These are phyloP conservation scores for Candida multigemmis DNA, from an alignment of 805 yeast species.

Conservation along the genomic window DNA sequence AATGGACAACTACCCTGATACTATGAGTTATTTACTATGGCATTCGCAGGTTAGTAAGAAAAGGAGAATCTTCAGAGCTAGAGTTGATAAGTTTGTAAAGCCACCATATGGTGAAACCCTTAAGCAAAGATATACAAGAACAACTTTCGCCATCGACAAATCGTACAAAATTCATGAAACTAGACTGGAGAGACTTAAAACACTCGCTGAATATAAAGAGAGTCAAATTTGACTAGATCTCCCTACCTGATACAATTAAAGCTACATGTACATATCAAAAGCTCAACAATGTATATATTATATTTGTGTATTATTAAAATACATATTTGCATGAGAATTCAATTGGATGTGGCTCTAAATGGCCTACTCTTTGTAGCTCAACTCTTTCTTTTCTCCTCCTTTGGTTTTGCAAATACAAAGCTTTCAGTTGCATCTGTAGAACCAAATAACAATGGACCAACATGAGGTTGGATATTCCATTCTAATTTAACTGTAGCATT, in stretches of 20 bases:
- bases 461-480: slow-evolving; percentile 89
- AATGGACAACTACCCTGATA: slow-evolving; percentile 24
- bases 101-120: slow-evolving; percentile 11
- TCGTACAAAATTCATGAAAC: too few relatives aligned
- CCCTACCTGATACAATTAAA: too few relatives aligned
- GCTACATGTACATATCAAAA: too few relatives aligned
- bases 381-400: slow-evolving; percentile 8
- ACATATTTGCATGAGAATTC: too few relatives aligned
- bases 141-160: slow-evolving; percentile 13
- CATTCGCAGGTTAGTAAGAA: slow-evolving; percentile 10
- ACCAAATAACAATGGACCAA: slow-evolving; percentile 75
- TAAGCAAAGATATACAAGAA: slow-evolving; percentile 12
- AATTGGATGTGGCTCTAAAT: too few relatives aligned
- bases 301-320: too few relatives aligned
- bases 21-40: slow-evolving; percentile 19
- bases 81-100: slow-evolving; percentile 11
- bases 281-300: too few relatives aligned
- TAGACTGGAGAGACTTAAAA: too few relatives aligned
- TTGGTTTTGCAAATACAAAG: slow-evolving; percentile 20
- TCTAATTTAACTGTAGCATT: slow-evolving; percentile 64
- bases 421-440: slow-evolving; percentile 22
- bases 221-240: too few relatives aligned
- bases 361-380: too few relatives aligned
- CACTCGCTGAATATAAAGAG: too few relatives aligned
- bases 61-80: slow-evolving; percentile 14